Evolutionary conservation across 495 filamentous ascomycete species (phyloP), one percentile per base, ranked within the genome.

Genomic region (Neurospora terricola): DNA sequence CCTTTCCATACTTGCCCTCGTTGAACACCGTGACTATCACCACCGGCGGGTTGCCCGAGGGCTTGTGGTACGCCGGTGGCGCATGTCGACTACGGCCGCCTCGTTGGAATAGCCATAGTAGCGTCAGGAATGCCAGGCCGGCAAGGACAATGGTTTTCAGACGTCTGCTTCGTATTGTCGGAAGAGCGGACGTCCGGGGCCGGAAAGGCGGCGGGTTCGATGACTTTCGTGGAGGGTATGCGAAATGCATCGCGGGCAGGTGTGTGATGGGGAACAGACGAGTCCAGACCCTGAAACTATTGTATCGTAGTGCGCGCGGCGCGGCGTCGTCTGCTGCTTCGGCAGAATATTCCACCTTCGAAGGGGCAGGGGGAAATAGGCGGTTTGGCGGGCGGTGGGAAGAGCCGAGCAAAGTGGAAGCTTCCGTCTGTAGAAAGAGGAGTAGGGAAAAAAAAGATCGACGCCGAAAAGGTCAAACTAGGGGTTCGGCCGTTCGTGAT

Each of bases 11-110:
- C 42, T 85, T 85, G 38, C 82, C 83, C 39, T 84, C 84, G 80
- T 98, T 93, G 59, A 98, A 81, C 38, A 93, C 85, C 6, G 97
- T 97, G 68, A 99, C 93, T 68, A 99, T 84, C 34, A 99, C 96
- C 38, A 93, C 90, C 11, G 89, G 86, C 42, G 96, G 88, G 70
- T 92, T 91, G 69, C 92, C 92, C n/a, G 78, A 87, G 77, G 72
- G 80, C 76, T 38, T 74, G 37, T 78, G 80, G 71, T 73, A 73
- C 36, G 73, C 73, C 8, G 73, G 68, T 2, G 59, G 36, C 3
- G 59, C 75, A 71, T 76, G 71, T 11, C 83, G 80, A 74, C 83
- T 79, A 70, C 79, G 80, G 54, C 39, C 81, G 81, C 18, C 81
- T 80, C 71, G 82, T 86, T 88, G 87, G 69, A 91, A 76, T 23